Evolutionary conservation across 495 filamentous ascomycete species (phyloP).

Genomic region (Halenospora varia): DNA sequence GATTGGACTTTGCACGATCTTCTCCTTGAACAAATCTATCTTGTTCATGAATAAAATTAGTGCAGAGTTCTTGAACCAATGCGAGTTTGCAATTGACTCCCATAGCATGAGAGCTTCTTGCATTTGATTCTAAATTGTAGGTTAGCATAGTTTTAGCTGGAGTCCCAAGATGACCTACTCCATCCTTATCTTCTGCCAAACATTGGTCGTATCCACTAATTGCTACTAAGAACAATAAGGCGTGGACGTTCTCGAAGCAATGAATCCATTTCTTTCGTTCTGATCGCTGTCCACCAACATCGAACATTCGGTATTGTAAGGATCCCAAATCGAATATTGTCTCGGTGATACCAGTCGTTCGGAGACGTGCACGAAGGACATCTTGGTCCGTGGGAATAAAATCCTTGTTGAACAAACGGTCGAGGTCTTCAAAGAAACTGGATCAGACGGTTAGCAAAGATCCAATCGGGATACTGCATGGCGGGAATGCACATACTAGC

Average conservation of each 20-base stretch:
- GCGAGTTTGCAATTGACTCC: constrained; percentile 93
- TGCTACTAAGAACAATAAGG: constrained; percentile 89
- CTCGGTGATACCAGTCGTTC: constrained; percentile 96
- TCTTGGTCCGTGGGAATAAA: constrained; percentile 98
- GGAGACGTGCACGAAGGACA: constrained; percentile 83
- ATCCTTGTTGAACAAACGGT: constrained; percentile 79
- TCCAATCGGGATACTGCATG: background rate
- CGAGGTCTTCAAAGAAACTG: constrained; percentile 89
- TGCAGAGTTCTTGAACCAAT: constrained; percentile 95
- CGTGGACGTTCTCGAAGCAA: constrained; percentile 96
- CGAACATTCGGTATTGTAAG: constrained; percentile 98
- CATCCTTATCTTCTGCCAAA: constrained; percentile 94
- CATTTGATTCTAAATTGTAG: constrained; percentile 85
- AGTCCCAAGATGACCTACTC: constrained; percentile 73
- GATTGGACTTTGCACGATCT: constrained; percentile 76
- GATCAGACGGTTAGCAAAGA: constrained; percentile 20
- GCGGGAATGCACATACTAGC: constrained; percentile 64
- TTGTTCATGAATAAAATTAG: constrained; percentile 99
- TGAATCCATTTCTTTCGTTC: constrained; percentile 99
- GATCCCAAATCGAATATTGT: constrained; percentile 92
- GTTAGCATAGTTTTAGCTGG: constrained; percentile 14
- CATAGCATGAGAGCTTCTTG: constrained; percentile 98
- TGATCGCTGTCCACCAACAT: constrained; percentile 94
- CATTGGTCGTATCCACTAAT: constrained; percentile 97
- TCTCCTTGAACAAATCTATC: constrained; percentile 95